A percentile compares a stretch with the other conserved stretches of the same genome.
phyloP scores from a whole-genome alignment of 2,329 filamentous ascomycete species.

The Arthrobotrys megalospora region DNA sequence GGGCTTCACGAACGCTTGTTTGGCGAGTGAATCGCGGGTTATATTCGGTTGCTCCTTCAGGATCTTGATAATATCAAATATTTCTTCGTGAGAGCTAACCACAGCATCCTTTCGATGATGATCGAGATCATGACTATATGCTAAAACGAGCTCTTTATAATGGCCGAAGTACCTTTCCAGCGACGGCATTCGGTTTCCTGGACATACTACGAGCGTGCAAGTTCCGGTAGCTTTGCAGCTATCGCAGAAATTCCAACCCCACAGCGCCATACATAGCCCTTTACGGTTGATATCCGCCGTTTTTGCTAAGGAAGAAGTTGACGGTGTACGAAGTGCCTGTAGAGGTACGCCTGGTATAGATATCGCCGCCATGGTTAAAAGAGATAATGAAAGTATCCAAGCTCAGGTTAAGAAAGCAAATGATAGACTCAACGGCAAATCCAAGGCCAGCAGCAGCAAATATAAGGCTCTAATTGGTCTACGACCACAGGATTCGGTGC shows the following conservation, averaged over 20 bases:
- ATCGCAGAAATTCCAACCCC: conserved; percentile 62
- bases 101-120: conserved; percentile 49
- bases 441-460: not conserved
- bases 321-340: conserved; percentile 10
- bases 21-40: conserved; percentile 53
- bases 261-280: conserved; percentile 58
- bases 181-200: conserved; percentile 57
- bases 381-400: not conserved
- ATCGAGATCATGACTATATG: conserved; percentile 61
- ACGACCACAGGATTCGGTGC: not conserved
- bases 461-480: not conserved
- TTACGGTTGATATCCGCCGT: conserved; percentile 60
- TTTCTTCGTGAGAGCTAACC: conserved; percentile 63
- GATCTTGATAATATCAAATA: conserved; percentile 62
- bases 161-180: conserved; percentile 63
- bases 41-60: conserved; percentile 62
- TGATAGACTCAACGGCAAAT: too few relatives aligned
- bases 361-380: conserved; percentile 9
- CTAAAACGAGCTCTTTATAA: conserved; percentile 61
- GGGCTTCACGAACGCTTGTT: conserved; percentile 47
- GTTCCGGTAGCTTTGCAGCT: conserved; percentile 45
- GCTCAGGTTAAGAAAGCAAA: not conserved
- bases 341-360: conserved; percentile 7
- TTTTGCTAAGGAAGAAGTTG: conserved; percentile 47
- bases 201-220: conserved; percentile 54